Conservation (phyloP, 2,329 filamentous ascomycete genomes). For the Colletotrichum destructivum region DNA sequence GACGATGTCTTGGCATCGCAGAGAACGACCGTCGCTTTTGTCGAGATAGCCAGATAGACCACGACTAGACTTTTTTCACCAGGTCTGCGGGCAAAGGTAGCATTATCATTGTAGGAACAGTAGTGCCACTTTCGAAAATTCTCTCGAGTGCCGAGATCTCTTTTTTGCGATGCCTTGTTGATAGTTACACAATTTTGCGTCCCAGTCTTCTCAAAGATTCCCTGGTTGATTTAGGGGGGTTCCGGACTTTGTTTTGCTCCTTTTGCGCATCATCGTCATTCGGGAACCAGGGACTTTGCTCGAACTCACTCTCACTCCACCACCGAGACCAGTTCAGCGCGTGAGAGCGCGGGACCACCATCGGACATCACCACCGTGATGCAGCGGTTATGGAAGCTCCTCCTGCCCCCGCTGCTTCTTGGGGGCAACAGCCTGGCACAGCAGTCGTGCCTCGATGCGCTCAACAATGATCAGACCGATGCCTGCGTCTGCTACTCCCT, state of each 20-base stretch:
- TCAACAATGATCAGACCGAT: constrained; percentile 25
- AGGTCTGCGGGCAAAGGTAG: neutral
- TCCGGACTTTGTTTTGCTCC: neutral
- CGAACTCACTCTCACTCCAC: no score
- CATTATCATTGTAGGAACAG: neutral
- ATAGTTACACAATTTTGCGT: neutral
- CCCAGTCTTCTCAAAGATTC: neutral
- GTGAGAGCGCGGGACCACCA: no score
- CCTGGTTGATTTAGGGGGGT: neutral
- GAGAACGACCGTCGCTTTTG: neutral
- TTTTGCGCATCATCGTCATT: neutral
- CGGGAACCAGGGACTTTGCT: no score
- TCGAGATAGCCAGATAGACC: neutral
- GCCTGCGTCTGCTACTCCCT: constrained; percentile 35
- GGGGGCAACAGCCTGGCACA: constrained; percentile 20
- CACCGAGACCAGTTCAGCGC: no score
- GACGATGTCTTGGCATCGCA: neutral
- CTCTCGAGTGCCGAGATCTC: neutral
- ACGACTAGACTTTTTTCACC: neutral
- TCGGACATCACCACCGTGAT: neutral
- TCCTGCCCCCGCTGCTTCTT: constrained; percentile 22
- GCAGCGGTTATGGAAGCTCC: constrained; percentile 16
- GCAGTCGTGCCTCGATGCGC: constrained; percentile 37
- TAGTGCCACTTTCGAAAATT: neutral
- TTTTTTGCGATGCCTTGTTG: neutral